Conservation (phyloP, 2,329 filamentous ascomycete genomes). For the Pseudogymnoascus sp. region DNA sequence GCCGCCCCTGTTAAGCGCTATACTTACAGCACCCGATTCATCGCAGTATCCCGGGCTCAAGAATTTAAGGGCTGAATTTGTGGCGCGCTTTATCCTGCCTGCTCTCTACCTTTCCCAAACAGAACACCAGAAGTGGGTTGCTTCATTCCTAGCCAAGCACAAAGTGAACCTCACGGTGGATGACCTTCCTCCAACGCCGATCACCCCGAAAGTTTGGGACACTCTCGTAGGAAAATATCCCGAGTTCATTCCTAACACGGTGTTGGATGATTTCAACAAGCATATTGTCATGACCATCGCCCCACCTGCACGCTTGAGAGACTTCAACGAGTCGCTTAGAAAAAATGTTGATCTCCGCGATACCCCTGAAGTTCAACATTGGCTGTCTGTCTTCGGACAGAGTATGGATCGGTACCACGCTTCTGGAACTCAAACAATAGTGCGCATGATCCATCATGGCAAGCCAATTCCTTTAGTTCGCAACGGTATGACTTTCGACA, state of each 20-base stretch:
- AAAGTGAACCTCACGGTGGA: slow-evolving; percentile 8
- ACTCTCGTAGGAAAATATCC: slow-evolving; percentile 9
- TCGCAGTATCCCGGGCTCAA: slow-evolving; percentile 5
- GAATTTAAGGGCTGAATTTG: slow-evolving; percentile 10
- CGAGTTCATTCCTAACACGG: slow-evolving; percentile 6
- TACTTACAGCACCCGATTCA: slow-evolving; percentile 5
- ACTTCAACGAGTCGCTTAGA: slow-evolving; percentile 12
- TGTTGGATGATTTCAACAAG: slow-evolving; percentile 13
- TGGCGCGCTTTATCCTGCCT: slow-evolving; percentile 9
- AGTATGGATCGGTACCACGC: not conserved
- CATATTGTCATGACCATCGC: slow-evolving; percentile 12
- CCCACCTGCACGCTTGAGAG: slow-evolving; percentile 8
- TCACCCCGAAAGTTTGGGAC: slow-evolving; percentile 10
- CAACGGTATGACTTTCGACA: slow-evolving; percentile 9
- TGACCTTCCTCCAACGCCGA: slow-evolving; percentile 12
- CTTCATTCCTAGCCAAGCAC: slow-evolving; percentile 10
- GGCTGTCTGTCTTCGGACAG: slow-evolving; percentile 10
- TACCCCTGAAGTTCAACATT: slow-evolving; percentile 12
- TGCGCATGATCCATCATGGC: slow-evolving; percentile 9
- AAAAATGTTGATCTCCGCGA: slow-evolving; percentile 11
- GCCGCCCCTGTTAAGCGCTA: slow-evolving; percentile 11
- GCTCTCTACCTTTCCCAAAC: slow-evolving; percentile 1
- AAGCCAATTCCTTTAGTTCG: not conserved
- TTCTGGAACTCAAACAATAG: slow-evolving; percentile 8
- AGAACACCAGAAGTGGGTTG: slow-evolving; percentile 12